Conservation (phyloP, 768 basidiomycete species). For the Pisolithus orientalis region DNA sequence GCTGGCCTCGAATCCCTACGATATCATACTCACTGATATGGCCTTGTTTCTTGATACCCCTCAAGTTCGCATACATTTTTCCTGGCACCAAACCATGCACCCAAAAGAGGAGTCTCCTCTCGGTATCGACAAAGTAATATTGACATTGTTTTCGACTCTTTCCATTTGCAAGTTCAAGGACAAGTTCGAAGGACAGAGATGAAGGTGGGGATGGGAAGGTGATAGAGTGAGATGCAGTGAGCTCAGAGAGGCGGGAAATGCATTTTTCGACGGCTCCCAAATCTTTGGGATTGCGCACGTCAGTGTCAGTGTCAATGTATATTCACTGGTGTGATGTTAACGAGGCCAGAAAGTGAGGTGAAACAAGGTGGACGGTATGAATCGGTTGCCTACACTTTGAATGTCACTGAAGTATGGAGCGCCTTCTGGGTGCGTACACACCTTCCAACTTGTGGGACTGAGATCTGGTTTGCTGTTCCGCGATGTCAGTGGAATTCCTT, state of each 20-base stretch:
- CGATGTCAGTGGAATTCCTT: not conserved
- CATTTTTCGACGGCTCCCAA: not conserved
- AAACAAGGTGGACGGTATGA: not conserved
- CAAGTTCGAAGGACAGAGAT: not conserved
- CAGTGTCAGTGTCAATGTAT: constrained; percentile 3
- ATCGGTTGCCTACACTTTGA: constrained; percentile 9
- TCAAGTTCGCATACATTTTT: not conserved
- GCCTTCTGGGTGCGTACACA: constrained; percentile 23
- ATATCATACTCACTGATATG: constrained; percentile 5
- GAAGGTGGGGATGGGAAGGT: not conserved
- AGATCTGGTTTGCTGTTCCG: not conserved
- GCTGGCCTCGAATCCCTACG: not conserved
- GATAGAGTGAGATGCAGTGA: not conserved
- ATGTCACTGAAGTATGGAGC: constrained; percentile 17
- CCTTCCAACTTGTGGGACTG: not conserved
- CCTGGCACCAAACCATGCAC: constrained; percentile 3
- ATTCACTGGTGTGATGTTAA: not conserved
- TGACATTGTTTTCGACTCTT: constrained; percentile 1
- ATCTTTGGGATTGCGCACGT: not conserved
- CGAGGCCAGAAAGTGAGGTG: not conserved
- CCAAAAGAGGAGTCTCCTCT: constrained; percentile 6
- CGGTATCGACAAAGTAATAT: constrained; percentile 7
- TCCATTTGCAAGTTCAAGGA: constrained; percentile 2
- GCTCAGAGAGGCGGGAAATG: not conserved
- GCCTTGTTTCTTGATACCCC: constrained; percentile 3